Conservation (phyloP, 768 basidiomycete genomes). For the Phylloporus sp. region DNA sequence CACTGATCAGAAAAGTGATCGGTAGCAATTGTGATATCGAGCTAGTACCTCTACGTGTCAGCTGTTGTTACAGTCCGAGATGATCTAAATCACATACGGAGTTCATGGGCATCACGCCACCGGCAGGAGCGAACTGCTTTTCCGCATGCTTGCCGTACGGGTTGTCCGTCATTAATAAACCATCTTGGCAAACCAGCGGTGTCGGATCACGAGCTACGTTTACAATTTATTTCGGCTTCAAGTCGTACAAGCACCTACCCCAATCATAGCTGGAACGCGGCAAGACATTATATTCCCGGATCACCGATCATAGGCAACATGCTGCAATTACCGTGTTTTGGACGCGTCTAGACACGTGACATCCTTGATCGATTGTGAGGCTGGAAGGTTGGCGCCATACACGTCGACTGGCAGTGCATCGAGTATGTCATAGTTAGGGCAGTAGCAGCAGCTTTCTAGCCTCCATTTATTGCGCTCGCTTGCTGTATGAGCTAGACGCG, state of each 20-base stretch:
- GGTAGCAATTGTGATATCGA: background rate
- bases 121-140: background rate
- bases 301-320: background rate
- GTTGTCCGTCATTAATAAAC: background rate
- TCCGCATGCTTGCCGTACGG: background rate
- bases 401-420: constrained; percentile 44
- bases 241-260: background rate
- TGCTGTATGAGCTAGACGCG: no score
- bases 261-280: background rate
- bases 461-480: no score
- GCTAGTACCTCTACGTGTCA: background rate
- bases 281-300: background rate
- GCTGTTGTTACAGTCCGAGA: no score
- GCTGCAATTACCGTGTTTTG: background rate
- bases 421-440: constrained; percentile 54
- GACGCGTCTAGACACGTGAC: constrained; percentile 56
- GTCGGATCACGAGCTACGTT: background rate
- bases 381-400: constrained; percentile 40
- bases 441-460: constrained; percentile 39
- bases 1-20: no score
- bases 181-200: background rate
- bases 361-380: constrained; percentile 38
- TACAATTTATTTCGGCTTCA: background rate
- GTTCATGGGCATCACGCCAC: background rate
- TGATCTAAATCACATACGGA: no score